These are phyloP conservation scores for Cladosporium sp. DNA, from an alignment of 2,329 filamentous ascomycete species.

Conservation along the genomic window DNA sequence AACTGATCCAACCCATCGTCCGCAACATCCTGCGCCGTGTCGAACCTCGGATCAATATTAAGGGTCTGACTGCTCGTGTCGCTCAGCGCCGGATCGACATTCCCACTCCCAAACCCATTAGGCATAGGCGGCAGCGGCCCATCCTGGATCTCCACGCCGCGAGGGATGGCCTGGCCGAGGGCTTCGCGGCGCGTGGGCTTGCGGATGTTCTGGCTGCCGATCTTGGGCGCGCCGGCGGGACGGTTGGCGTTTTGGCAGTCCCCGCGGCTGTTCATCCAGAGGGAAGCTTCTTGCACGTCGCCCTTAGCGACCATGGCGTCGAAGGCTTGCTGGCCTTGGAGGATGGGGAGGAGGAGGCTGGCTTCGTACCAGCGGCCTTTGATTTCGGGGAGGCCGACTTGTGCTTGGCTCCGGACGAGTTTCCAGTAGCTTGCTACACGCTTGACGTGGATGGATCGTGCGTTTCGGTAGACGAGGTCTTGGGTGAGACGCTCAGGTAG, in stretches of 20 bases:
- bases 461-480: constrained; percentile 53
- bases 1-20: constrained; percentile 37
- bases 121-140: not conserved
- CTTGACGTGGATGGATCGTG: constrained; percentile 41
- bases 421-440: constrained; percentile 45
- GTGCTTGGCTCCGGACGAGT: constrained; percentile 36
- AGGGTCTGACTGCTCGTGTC: not conserved
- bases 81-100: constrained; percentile 15
- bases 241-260: constrained; percentile 38
- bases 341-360: constrained; percentile 48
- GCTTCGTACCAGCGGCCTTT: constrained; percentile 65
- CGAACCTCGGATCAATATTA: constrained; percentile 34
- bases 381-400: constrained; percentile 49
- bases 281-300: constrained; percentile 36
- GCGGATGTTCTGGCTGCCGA: constrained; percentile 31
- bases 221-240: constrained; percentile 30
- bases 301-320: constrained; percentile 27
- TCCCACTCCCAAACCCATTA: not conserved
- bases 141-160: constrained; percentile 36
- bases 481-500: constrained; percentile 54
- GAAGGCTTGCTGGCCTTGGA: constrained; percentile 32
- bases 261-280: constrained; percentile 39
- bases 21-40: constrained; percentile 28
- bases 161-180: constrained; percentile 44
- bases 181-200: constrained; percentile 42